A percentile compares a stretch with the other conserved stretches of the same genome.
Conservation (phyloP, 768 basidiomycete genomes). For the Amanita exitialis region DNA sequence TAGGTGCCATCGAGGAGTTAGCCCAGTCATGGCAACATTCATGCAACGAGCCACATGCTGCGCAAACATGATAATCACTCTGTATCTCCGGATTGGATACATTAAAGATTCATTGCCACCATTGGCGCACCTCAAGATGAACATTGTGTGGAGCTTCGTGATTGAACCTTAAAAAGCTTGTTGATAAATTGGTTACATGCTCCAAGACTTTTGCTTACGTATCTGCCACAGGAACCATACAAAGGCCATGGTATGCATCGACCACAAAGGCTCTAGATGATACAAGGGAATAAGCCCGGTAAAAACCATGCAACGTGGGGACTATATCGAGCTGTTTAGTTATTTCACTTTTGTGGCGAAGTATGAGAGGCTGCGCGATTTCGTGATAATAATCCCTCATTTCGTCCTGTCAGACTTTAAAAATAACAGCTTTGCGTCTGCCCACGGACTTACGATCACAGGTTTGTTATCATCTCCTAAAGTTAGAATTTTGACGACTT, state of each 20-base stretch:
- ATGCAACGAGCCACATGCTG: slow-evolving; percentile 54
- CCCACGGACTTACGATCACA: slow-evolving; percentile 14
- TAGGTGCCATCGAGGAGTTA: slow-evolving; percentile 14
- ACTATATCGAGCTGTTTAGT: slow-evolving; percentile 1
- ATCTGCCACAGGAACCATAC: slow-evolving; percentile 83
- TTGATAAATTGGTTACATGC: slow-evolving; percentile 7
- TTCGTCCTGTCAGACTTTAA: slow-evolving; percentile 19
- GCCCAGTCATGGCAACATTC: slow-evolving; percentile 60
- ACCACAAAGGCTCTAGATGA: slow-evolving; percentile 78
- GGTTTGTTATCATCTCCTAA: slow-evolving; percentile 11
- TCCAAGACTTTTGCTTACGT: slow-evolving; percentile 35
- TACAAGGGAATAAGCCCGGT: slow-evolving; percentile 52
- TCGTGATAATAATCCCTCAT: slow-evolving; percentile 25
- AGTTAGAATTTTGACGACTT: slow-evolving; percentile 21
- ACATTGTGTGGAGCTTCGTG: slow-evolving; percentile 60
- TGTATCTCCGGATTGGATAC: slow-evolving; percentile 15
- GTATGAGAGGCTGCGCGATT: slow-evolving; percentile 23
- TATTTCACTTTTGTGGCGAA: slow-evolving; percentile 10
- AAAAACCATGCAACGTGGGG: slow-evolving; percentile 31
- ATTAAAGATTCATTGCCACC: too few relatives aligned
- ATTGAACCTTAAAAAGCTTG: slow-evolving; percentile 47
- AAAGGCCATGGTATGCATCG: slow-evolving; percentile 70
- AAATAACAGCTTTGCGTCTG: background rate
- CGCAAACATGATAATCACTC: slow-evolving; percentile 69
- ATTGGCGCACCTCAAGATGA: slow-evolving; percentile 52